Base-by-base conservation (phyloP, 2,329 filamentous ascomycete genomes). In the Dissoconium aciculare region DNA sequence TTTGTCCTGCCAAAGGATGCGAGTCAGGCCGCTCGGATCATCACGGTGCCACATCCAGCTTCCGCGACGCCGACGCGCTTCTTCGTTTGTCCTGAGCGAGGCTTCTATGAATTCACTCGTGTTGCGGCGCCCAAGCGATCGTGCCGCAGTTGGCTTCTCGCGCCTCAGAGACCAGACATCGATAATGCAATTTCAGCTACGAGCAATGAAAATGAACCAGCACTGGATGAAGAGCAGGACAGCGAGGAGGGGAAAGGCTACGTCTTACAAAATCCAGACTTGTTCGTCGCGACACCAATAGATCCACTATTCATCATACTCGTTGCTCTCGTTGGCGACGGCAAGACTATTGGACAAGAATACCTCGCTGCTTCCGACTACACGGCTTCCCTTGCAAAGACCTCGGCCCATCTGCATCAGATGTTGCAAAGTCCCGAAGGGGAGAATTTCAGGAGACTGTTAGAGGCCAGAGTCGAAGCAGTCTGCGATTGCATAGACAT, bases 251-350 rank as follows among this genome's bases (percentile, higher is more conserved):
- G 12, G 35, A 39, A 13, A 30, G 71, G 66, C 9, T 70, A 69
- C 41, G 57, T 82, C 14, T 67, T 74, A 17, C 74, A 74, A 45
- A 66, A 65, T 26, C 73, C 82, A 17, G 74, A 84, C 36, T 59
- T 95, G n/a, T 78, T 79, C 46, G 58, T 95, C 36, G 82, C 87
- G 5, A 93, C 89, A 1, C 70, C 74, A 2, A 63, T 93, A 32
- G 89, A 98, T 53, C 69, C 81, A 4, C 50, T 94, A 3, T 95
- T 95, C 58, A 63, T 95, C 30, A 51, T 92, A 3, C 61, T 95
- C 1, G 79, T 87, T 0, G 68, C 74, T 3, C 64, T 95, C n/a
- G 30, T 32, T 13, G 37, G 35, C 12, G 36, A 40, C 13, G 34
- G 19, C 12, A 37, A 41, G 26, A 35, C 23, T 23, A 31, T 28